Percentiles rank a stretch among this genome's conserved stretches.
Conservation (phyloP, 2,329 filamentous ascomycete genomes). For the Aspergillus ochraceoroseus region DNA sequence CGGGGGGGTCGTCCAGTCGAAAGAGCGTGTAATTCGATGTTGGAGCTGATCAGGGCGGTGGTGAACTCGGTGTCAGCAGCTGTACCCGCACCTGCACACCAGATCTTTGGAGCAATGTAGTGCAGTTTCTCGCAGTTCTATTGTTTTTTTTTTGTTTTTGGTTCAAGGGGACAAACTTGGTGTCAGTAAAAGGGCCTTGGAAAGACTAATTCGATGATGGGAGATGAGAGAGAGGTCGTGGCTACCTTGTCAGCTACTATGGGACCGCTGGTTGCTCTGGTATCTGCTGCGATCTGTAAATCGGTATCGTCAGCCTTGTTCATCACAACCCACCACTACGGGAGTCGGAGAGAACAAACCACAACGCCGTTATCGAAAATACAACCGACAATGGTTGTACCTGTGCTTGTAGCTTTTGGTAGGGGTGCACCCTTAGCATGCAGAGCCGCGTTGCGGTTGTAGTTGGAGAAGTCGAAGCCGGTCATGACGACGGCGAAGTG, state of each 20-base stretch:
- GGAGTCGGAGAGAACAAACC: slow-evolving; percentile 50
- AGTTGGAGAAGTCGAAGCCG: slow-evolving; percentile 99
- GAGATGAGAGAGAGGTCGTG: background rate
- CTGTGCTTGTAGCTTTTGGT: slow-evolving; percentile 96
- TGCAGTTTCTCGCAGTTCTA: slow-evolving; percentile 99
- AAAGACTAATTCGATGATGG: background rate
- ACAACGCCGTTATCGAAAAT: slow-evolving; percentile 96
- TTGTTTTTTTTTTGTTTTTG: no score
- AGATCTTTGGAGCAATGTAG: slow-evolving; percentile 97
- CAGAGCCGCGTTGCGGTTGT: slow-evolving; percentile 96
- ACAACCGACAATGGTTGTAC: slow-evolving; percentile 97
- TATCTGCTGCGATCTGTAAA: slow-evolving; percentile 86
- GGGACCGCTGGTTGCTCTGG: slow-evolving; percentile 89
- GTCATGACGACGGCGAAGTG: slow-evolving; percentile 61
- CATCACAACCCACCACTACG: slow-evolving; percentile 1
- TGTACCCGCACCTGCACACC: slow-evolving; percentile 96
- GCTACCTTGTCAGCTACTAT: slow-evolving; percentile 94
- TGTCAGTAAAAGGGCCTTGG: no score
- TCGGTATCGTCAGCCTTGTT: slow-evolving; percentile 22
- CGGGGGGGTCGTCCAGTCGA: slow-evolving; percentile 94
- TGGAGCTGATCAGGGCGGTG: slow-evolving; percentile 94
- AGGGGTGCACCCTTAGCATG: slow-evolving; percentile 90
- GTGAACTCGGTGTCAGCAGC: slow-evolving; percentile 99
- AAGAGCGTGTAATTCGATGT: slow-evolving; percentile 94
- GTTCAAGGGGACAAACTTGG: no score